phyloP scores from a whole-genome alignment of 2,329 filamentous ascomycete species.

The Fusarium succisae region DNA sequence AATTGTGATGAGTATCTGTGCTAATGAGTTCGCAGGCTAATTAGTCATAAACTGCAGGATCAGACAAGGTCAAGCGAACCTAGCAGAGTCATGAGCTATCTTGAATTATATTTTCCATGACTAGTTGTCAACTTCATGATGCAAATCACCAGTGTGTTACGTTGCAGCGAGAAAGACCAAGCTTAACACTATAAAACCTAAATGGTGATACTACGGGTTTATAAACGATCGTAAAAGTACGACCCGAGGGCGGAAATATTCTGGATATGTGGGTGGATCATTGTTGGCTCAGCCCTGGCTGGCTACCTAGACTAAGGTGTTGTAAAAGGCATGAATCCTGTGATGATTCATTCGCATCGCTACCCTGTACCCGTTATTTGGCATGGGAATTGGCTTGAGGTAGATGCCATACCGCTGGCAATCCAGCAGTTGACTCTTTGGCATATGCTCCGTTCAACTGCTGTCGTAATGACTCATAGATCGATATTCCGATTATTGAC shows the following conservation, averaged over 20 bases:
- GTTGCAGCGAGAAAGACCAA: constrained; percentile 4
- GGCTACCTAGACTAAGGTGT: background rate
- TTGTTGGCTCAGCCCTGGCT: background rate
- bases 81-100: constrained; percentile 1
- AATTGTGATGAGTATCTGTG: background rate
- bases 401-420: background rate
- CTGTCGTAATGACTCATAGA: constrained; percentile 36
- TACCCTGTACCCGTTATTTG: background rate
- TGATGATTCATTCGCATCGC: background rate
- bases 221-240: background rate
- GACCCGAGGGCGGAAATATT: constrained; percentile 13
- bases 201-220: constrained; percentile 23
- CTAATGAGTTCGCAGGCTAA: background rate
- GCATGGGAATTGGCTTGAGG: background rate
- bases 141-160: background rate
- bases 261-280: constrained; percentile 17
- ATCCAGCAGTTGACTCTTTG: background rate
- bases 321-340: background rate
- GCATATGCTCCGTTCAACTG: background rate
- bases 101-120: background rate
- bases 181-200: constrained; percentile 13
- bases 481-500: constrained; percentile 8
- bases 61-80: background rate
- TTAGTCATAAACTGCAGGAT: background rate
- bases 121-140: background rate